These are phyloP conservation scores for Colletotrichum sp. DNA, from an alignment of 2,329 filamentous ascomycete genomes.

Conservation along the genomic window DNA sequence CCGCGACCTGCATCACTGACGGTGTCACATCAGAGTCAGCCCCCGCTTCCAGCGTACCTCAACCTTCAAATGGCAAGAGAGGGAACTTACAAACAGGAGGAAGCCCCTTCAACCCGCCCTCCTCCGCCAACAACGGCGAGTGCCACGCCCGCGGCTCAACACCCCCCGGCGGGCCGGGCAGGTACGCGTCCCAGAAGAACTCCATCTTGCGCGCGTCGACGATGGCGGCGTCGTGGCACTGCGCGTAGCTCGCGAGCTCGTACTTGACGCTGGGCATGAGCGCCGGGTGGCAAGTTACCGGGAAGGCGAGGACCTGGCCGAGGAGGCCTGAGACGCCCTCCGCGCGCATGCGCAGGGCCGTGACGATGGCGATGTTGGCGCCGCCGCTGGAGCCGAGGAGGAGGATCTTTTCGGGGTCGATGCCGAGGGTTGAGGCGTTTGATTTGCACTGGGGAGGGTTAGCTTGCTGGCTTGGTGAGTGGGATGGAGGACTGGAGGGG, in stretches of 20 bases:
- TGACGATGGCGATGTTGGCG: conserved; percentile 34
- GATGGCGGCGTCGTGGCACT: conserved; percentile 36
- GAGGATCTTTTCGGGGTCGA: conserved; percentile 38
- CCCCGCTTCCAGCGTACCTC: neutral
- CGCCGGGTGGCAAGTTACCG: conserved; percentile 39
- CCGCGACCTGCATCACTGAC: conserved; percentile 38
- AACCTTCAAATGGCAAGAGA: neutral
- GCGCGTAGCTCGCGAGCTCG: conserved; percentile 38
- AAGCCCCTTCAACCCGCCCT: conserved; percentile 27
- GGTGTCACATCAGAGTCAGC: neutral
- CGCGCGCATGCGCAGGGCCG: conserved; percentile 35
- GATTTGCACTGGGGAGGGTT: conserved; percentile 28
- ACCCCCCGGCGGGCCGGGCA: conserved; percentile 30
- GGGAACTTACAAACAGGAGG: conserved; percentile 37
- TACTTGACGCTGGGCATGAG: conserved; percentile 36
- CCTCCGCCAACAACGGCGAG: conserved; percentile 37
- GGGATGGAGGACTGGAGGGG: neutral
- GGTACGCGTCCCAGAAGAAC: conserved; percentile 39
- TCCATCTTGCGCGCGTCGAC: conserved; percentile 33
- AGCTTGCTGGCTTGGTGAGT: accelerated
- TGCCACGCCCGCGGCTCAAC: conserved; percentile 25
- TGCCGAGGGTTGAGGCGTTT: conserved; percentile 32
- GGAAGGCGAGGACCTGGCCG: conserved; percentile 39
- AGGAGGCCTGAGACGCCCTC: conserved; percentile 35
- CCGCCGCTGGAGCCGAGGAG: conserved; percentile 40